A percentile compares a stretch with the other conserved stretches of the same genome.
phyloP scores from a whole-genome alignment of 1,284 basidiomycete species.

The Jaminaea rosea region DNA sequence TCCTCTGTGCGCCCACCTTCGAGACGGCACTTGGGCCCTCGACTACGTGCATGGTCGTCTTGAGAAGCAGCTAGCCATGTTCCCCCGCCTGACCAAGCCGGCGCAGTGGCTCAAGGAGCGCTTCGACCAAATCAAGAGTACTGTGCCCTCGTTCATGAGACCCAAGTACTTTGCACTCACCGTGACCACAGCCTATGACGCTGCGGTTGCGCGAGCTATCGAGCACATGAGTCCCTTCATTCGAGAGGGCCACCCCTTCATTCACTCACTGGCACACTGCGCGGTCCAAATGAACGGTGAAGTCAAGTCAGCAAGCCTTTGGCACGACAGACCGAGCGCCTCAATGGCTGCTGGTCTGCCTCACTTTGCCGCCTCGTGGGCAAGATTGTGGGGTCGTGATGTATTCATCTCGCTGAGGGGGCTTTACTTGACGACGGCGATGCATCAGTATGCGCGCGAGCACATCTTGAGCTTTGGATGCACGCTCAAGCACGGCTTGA shows the following conservation, averaged over 20 bases:
- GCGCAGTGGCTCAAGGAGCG: constrained; percentile 34
- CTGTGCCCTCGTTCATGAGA: constrained; percentile 34
- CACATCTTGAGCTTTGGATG: constrained; percentile 38
- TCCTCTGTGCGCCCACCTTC: constrained; percentile 33
- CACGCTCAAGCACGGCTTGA: constrained; percentile 39
- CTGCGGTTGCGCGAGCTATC: constrained; percentile 25
- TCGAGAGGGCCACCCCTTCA: constrained; percentile 34
- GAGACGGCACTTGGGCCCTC: constrained; percentile 35
- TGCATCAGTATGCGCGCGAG: constrained; percentile 26
- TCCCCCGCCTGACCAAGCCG: constrained; percentile 23
- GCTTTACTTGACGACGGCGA: constrained; percentile 38
- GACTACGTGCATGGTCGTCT: constrained; percentile 53
- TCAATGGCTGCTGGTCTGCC: constrained; percentile 42
- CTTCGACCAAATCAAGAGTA: constrained; percentile 29
- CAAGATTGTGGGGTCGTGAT: constrained; percentile 37
- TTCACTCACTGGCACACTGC: constrained; percentile 30
- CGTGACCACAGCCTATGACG: constrained; percentile 29
- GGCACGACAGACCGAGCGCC: constrained; percentile 34
- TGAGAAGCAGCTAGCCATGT: constrained; percentile 50
- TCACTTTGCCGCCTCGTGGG: constrained; percentile 40
- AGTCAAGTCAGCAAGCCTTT: constrained; percentile 37
- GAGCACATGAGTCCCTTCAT: constrained; percentile 32
- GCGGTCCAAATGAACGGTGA: constrained; percentile 39
- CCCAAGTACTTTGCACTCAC: constrained; percentile 43
- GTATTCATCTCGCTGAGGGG: constrained; percentile 42